Percentiles rank a stretch among this genome's conserved stretches.
These are phyloP conservation scores for Oehlia diaphana DNA, from an alignment of 192 early-diverging fungal genomes.

Conservation along the genomic window DNA sequence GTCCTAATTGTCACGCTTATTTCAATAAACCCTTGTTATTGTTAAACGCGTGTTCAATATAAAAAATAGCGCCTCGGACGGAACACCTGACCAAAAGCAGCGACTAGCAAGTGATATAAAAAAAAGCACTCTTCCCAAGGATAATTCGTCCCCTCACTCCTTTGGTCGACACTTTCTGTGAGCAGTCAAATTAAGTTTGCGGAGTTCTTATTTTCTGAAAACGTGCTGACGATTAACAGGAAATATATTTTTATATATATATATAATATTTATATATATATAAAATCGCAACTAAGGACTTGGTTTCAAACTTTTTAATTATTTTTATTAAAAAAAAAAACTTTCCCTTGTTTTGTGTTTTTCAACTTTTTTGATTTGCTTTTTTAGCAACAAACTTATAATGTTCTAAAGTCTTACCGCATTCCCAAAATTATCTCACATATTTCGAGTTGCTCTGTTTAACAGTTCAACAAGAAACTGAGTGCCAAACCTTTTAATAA, in stretches of 20 bases:
- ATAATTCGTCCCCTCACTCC: slow-evolving; percentile 32
- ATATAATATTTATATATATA: neutral
- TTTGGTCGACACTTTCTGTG: slow-evolving; percentile 32
- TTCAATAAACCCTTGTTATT: neutral
- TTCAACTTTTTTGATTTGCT: neutral
- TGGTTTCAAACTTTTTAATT: neutral
- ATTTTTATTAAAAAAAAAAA: neutral
- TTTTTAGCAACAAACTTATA: neutral
- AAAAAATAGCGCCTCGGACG: slow-evolving; percentile 2
- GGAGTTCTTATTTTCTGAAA: neutral
- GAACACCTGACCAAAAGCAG: slow-evolving; percentile 11
- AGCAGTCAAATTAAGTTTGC: slow-evolving; percentile 5
- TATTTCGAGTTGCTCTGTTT: slow-evolving; percentile 27
- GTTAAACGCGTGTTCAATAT: slow-evolving; percentile 5
- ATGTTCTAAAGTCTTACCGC: slow-evolving; percentile 22
- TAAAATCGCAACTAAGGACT: neutral
- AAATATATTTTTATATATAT: neutral
- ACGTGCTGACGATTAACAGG: neutral
- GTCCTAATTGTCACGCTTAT: neutral
- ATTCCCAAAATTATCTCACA: neutral
- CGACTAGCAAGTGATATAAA: neutral
- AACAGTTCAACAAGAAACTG: slow-evolving; percentile 26
- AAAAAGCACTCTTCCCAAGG: slow-evolving; percentile 11
- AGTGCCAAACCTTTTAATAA: neutral
- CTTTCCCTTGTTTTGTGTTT: neutral